Conservation (phyloP, 371 early-diverging fungal species). For the Mortierella sp. region DNA sequence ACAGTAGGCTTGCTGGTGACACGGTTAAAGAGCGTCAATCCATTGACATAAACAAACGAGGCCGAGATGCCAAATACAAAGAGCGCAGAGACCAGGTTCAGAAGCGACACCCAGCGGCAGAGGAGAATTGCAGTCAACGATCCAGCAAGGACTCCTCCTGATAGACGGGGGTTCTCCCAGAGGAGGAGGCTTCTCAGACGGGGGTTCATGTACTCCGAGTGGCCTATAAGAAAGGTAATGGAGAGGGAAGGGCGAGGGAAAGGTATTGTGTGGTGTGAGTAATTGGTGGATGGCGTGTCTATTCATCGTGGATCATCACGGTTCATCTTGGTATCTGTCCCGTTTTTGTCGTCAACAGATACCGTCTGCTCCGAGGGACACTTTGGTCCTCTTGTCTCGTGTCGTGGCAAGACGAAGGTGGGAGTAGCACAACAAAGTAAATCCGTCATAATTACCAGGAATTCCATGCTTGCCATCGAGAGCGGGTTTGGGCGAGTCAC, state of each 20-base stretch:
- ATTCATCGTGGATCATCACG: no score
- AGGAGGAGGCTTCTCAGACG: slow-evolving; percentile 62
- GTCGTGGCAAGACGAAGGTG: not conserved
- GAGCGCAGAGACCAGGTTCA: slow-evolving; percentile 64
- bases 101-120: slow-evolving; percentile 68
- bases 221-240: slow-evolving; percentile 44
- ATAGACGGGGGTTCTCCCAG: slow-evolving; percentile 68
- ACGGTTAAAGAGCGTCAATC: slow-evolving; percentile 58
- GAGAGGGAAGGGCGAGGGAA: no score
- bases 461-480: slow-evolving; percentile 11
- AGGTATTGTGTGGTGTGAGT: not conserved
- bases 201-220: slow-evolving; percentile 61
- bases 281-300: not conserved
- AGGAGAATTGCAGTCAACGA: slow-evolving; percentile 60
- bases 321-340: no score
- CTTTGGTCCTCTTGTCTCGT: no score
- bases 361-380: no score
- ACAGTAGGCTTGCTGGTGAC: slow-evolving; percentile 50
- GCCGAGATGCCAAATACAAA: slow-evolving; percentile 65
- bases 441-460: not conserved
- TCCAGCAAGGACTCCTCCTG: slow-evolving; percentile 57
- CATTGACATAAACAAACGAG: slow-evolving; percentile 67
- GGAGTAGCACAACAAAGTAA: not conserved
- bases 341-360: no score
- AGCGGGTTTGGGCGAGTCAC: slow-evolving; percentile 34